Evolutionary conservation across 192 early-diverging fungal genomes (phyloP).

Genomic region (Backusella parvicylindrica): DNA sequence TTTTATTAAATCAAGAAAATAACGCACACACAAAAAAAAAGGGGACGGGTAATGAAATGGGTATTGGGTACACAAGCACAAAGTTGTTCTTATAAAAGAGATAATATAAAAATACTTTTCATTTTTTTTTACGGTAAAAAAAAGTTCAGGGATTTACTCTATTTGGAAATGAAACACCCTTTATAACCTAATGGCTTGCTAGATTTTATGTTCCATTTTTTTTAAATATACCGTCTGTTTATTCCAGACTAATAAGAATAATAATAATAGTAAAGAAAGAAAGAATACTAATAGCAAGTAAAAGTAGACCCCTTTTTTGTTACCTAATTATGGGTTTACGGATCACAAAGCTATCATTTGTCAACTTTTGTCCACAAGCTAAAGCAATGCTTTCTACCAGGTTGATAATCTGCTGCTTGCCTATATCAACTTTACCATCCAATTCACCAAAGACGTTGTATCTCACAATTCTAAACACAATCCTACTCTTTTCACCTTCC

Average conservation of each 20-base stretch:
- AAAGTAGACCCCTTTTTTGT: too few species aligned
- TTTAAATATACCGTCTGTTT: conserved; percentile 37
- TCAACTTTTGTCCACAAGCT: conserved; percentile 20
- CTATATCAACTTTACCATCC: conserved; percentile 18
- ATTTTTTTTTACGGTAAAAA: background rate
- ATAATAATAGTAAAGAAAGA: background rate
- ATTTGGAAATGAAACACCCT: background rate
- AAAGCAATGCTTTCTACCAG: conserved; percentile 34
- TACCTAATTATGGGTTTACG: conserved; percentile 41
- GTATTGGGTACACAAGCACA: background rate
- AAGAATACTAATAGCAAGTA: too few species aligned
- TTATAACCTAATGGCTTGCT: conserved; percentile 41
- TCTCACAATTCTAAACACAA: conserved; percentile 39
- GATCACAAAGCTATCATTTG: conserved; percentile 22
- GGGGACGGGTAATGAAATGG: background rate
- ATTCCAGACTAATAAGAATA: conserved; percentile 26
- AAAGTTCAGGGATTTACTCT: background rate
- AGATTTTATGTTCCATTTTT: conserved; percentile 38
- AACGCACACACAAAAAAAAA: background rate
- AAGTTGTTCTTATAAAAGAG: background rate
- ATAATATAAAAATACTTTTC: background rate
- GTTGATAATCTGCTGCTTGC: conserved; percentile 26
- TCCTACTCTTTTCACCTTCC: background rate
- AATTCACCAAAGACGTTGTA: conserved; percentile 40
- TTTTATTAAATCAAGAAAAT: background rate